Evolutionary conservation across 805 yeast genomes (phyloP).

Genomic region (Candida chauliodis): DNA sequence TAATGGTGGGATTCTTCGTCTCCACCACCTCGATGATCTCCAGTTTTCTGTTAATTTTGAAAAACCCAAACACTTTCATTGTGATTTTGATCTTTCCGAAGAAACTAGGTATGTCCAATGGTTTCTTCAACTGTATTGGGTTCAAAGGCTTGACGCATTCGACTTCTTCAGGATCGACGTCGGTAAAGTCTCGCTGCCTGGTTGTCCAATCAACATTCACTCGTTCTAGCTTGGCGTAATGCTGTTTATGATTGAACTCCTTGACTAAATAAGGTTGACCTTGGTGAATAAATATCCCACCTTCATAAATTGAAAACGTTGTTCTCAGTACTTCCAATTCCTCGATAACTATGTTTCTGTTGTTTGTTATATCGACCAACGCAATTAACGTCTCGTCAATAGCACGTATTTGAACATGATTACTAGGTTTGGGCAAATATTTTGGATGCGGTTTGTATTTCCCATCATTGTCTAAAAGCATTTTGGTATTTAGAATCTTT

Average conservation of each 20-base stretch:
- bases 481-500: constrained; percentile 29
- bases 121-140: constrained; percentile 28
- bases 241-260: constrained; percentile 77
- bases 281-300: constrained; percentile 92
- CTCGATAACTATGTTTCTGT: constrained; percentile 75
- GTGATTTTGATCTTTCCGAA: constrained; percentile 75
- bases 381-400: constrained; percentile 80
- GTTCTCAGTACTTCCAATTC: constrained; percentile 86
- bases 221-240: constrained; percentile 78
- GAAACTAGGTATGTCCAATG: constrained; percentile 54
- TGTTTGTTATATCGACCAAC: constrained; percentile 83
- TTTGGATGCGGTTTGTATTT: constrained; percentile 34
- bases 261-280: constrained; percentile 85
- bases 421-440: constrained; percentile 80
- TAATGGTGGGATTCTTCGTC: constrained; percentile 82
- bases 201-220: constrained; percentile 96
- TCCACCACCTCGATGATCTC: constrained; percentile 92
- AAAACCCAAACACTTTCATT: constrained; percentile 84
- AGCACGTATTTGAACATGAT: constrained; percentile 74
- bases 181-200: constrained; percentile 85
- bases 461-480: constrained; percentile 33
- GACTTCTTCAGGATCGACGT: constrained; percentile 81
- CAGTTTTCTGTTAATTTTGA: constrained; percentile 72
- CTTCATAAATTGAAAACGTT: constrained; percentile 83
- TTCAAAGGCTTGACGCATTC: constrained; percentile 57